Percentiles rank a stretch among this genome's conserved stretches.
phyloP scores from a whole-genome alignment of 1,139 yeast species.

The Taphrina pruni region DNA sequence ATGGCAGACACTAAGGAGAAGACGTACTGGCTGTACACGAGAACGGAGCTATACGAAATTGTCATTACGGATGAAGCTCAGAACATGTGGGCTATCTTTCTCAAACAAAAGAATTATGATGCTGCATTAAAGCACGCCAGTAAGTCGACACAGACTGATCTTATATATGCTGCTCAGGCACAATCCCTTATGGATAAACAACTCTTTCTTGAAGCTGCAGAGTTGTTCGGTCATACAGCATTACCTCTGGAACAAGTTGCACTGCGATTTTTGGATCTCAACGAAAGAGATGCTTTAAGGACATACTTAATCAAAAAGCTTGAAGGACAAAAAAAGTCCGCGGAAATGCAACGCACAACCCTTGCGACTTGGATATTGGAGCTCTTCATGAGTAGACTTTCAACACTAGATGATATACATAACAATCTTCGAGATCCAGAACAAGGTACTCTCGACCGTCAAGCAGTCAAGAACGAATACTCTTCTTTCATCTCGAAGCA shows the following conservation, averaged over 20 bases:
- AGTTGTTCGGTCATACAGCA: constrained; percentile 65
- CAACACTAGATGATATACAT: constrained; percentile 57
- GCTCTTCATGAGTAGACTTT: constrained; percentile 61
- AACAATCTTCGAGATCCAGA: constrained; percentile 48
- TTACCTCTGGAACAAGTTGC: constrained; percentile 77
- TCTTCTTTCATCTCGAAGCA: constrained; percentile 62
- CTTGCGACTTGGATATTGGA: constrained; percentile 87
- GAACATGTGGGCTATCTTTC: constrained; percentile 77
- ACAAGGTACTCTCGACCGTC: constrained; percentile 33
- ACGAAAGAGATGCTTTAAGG: constrained; percentile 58
- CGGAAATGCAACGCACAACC: constrained; percentile 60
- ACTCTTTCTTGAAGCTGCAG: constrained; percentile 62
- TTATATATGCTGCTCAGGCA: constrained; percentile 69
- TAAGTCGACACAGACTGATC: constrained; percentile 59
- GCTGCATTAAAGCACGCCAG: constrained; percentile 64
- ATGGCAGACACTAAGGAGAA: constrained; percentile 62
- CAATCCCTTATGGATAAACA: constrained; percentile 57
- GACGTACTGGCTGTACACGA: constrained; percentile 69
- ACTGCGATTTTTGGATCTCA: constrained; percentile 62
- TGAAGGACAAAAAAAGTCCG: constrained; percentile 47
- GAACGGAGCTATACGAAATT: constrained; percentile 65
- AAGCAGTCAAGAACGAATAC: constrained; percentile 53
- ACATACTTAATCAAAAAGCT: constrained; percentile 66
- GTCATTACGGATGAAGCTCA: constrained; percentile 70
- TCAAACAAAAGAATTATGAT: constrained; percentile 66